Evolutionary conservation across 306 rosid genomes (phyloP).

Genomic region (Casuarina cunninghamiana): DNA sequence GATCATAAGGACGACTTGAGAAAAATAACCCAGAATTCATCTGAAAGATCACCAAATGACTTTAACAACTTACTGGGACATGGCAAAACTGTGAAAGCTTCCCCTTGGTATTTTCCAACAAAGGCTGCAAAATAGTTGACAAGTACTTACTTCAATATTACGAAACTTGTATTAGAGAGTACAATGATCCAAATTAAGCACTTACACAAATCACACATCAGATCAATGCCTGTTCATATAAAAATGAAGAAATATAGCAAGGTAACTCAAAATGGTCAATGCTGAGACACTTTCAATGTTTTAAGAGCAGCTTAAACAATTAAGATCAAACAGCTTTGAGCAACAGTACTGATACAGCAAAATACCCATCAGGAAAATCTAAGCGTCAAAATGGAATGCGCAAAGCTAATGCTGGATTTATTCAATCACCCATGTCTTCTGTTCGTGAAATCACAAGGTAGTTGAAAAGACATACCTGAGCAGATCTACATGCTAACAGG

Average conservation of each 20-base stretch:
- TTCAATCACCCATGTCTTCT: slow-evolving; percentile 18
- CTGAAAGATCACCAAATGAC: slow-evolving; percentile 29
- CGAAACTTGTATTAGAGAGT: slow-evolving; percentile 24
- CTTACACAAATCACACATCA: slow-evolving; percentile 7
- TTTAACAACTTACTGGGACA: slow-evolving; percentile 81
- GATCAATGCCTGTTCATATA: not conserved
- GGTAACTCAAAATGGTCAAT: not conserved
- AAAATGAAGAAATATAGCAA: not conserved
- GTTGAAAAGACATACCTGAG: slow-evolving; percentile 61
- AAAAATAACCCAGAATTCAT: slow-evolving; percentile 12
- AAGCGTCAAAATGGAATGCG: not conserved
- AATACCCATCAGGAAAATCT: not conserved
- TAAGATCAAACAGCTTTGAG: not conserved
- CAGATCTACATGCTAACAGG: slow-evolving; percentile 92
- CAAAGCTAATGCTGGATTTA: not conserved
- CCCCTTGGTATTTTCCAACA: slow-evolving; percentile 76
- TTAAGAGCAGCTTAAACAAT: not conserved
- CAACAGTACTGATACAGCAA: not conserved
- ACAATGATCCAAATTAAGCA: slow-evolving; percentile 20
- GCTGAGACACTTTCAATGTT: not conserved
- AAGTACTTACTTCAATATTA: slow-evolving; percentile 29
- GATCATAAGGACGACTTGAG: slow-evolving; percentile 24
- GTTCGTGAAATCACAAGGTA: slow-evolving; percentile 19
- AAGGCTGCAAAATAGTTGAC: slow-evolving; percentile 63
- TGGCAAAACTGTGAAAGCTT: slow-evolving; percentile 97